A percentile compares a stretch with the other conserved stretches of the same genome.
phyloP scores from a whole-genome alignment of 2,329 filamentous ascomycete genomes.

The Acrocalymma vagum region DNA sequence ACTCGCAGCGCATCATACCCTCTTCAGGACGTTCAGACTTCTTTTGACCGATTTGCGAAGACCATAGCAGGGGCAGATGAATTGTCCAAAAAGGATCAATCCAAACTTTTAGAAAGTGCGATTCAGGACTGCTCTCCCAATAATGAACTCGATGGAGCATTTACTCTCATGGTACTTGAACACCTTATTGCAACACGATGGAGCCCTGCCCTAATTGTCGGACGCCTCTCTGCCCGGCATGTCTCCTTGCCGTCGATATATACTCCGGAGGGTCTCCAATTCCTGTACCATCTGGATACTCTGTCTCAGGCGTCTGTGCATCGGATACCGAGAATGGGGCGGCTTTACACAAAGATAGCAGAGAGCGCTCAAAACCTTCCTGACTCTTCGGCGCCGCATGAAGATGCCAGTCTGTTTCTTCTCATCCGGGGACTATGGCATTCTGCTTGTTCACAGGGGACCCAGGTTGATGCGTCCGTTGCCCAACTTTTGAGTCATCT shows the following conservation, averaged over 20 bases:
- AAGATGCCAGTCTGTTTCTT: slow-evolving; percentile 17
- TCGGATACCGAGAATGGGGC: slow-evolving; percentile 6
- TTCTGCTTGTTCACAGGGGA: slow-evolving; percentile 6
- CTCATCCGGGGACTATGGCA: slow-evolving; percentile 23
- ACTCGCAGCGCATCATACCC: no score
- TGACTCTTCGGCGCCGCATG: slow-evolving; percentile 5
- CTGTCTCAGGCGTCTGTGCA: slow-evolving; percentile 7
- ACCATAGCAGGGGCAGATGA: no score
- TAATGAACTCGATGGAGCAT: no score
- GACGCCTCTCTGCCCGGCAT: slow-evolving; percentile 1
- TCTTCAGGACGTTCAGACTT: no score
- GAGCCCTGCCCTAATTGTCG: slow-evolving; percentile 15
- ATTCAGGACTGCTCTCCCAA: no score
- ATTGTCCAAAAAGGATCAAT: no score
- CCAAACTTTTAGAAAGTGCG: no score
- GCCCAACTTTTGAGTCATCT: slow-evolving; percentile 7
- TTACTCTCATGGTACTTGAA: slow-evolving; percentile 19
- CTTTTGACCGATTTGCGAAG: no score
- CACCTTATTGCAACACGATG: slow-evolving; percentile 15
- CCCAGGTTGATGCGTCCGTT: background rate
- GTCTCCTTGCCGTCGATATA: slow-evolving; percentile 15
- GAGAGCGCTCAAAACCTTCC: slow-evolving; percentile 7
- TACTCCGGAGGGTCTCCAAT: slow-evolving; percentile 12
- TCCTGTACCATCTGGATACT: slow-evolving; percentile 22
- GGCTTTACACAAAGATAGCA: slow-evolving; percentile 20